Evolutionary conservation across 805 yeast species (phyloP).

Genomic region (Tetrapisispora iriomotensis): DNA sequence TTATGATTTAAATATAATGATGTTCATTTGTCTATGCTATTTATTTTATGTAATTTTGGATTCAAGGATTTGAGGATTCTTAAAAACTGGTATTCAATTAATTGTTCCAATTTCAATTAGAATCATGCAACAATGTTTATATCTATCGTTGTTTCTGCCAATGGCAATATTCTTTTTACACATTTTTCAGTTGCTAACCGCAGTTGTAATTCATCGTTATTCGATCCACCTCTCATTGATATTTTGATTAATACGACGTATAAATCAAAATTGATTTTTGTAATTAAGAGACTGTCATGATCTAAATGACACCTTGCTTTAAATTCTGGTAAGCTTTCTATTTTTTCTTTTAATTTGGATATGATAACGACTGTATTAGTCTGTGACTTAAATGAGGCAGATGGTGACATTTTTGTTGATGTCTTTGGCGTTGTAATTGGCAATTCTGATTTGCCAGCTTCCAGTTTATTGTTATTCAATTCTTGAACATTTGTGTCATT

Average conservation of each 20-base stretch:
- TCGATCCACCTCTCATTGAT: constrained; percentile 57
- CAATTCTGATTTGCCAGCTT: neutral
- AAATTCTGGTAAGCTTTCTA: constrained; percentile 43
- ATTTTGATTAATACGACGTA: constrained; percentile 48
- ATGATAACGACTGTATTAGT: constrained; percentile 17
- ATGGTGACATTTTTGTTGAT: neutral
- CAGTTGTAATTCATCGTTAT: constrained; percentile 54
- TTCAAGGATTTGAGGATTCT: neutral
- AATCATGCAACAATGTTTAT: constrained; percentile 15
- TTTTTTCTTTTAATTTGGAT: constrained; percentile 34
- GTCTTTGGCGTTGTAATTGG: neutral
- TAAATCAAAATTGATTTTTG: constrained; percentile 54
- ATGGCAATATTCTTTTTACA: constrained; percentile 15
- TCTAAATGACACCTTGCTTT: constrained; percentile 40
- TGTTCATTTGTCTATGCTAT: too few species aligned
- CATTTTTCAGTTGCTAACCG: constrained; percentile 29
- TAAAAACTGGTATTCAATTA: neutral
- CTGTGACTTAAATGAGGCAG: neutral
- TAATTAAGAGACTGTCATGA: constrained; percentile 35
- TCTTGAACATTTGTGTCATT: too few species aligned
- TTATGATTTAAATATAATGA: neutral
- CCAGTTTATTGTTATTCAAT: neutral
- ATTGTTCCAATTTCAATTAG: too few species aligned
- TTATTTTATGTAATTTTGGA: neutral
- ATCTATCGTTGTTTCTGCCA: constrained; percentile 26